Evolutionary conservation across 495 filamentous ascomycete genomes (phyloP).

Genomic region (Annulohypoxylon moriforme): DNA sequence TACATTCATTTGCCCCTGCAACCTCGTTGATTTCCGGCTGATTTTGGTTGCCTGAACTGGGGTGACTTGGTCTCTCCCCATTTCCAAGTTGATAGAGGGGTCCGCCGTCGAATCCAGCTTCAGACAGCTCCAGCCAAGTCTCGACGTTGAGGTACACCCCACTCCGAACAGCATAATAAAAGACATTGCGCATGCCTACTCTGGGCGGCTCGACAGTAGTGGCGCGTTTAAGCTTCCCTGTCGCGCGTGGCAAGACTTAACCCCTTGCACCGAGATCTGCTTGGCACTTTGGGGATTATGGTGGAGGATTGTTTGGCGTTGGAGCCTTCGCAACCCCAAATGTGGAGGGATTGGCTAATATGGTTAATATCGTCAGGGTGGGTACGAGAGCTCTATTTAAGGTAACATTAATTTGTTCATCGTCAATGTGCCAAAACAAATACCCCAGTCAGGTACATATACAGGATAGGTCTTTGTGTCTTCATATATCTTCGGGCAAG

Average conservation of each 20-base stretch:
- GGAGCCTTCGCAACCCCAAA: conserved; percentile 34
- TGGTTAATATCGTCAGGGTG: conserved; percentile 38
- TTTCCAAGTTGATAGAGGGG: conserved; percentile 19
- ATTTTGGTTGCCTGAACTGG: conserved; percentile 30
- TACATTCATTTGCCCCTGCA: not conserved
- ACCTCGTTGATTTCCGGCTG: conserved; percentile 33
- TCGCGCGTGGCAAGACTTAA: conserved; percentile 22
- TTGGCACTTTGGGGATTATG: conserved; percentile 45
- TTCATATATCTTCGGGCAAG: not conserved
- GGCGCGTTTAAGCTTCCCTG: conserved; percentile 30
- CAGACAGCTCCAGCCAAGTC: conserved; percentile 24
- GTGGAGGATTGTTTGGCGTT: conserved; percentile 2
- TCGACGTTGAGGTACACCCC: conserved; percentile 24
- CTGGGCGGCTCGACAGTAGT: conserved; percentile 5
- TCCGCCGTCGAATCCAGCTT: conserved; percentile 2
- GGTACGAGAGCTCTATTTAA: not conserved
- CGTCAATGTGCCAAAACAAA: conserved; percentile 12
- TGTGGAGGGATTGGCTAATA: conserved; percentile 44
- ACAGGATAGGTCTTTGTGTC: not conserved
- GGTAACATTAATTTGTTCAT: conserved; percentile 27
- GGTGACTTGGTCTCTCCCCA: conserved; percentile 13
- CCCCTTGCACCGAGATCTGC: conserved; percentile 34
- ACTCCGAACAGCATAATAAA: conserved; percentile 21
- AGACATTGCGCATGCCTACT: not conserved
- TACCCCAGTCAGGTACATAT: not conserved